phyloP scores from a whole-genome alignment of 495 filamentous ascomycete genomes.

The Glonium stellatum region DNA sequence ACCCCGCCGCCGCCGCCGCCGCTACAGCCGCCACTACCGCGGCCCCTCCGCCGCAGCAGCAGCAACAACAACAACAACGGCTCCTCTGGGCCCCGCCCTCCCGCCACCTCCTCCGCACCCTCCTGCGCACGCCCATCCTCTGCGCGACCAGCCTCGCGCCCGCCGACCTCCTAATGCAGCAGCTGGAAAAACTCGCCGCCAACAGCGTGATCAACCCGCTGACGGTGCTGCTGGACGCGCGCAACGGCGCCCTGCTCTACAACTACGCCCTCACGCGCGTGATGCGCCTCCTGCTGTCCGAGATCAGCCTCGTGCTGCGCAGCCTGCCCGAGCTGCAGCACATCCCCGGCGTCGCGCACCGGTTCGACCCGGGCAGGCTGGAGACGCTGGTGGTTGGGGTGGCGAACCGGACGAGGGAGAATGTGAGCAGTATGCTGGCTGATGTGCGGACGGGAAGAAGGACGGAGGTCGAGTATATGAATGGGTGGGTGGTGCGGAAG shows the following conservation, averaged over 20 bases:
- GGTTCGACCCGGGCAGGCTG: conserved; percentile 51
- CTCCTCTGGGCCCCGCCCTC: conserved; percentile 23
- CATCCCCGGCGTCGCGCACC: conserved; percentile 49
- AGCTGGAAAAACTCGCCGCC: conserved; percentile 74
- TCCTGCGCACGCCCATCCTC: conserved; percentile 37
- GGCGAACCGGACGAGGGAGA: conserved; percentile 54
- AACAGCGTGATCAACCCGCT: conserved; percentile 78
- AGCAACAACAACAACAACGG: too few relatives aligned
- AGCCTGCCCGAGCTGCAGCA: conserved; percentile 60
- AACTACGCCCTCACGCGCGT: conserved; percentile 49
- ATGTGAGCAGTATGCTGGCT: conserved; percentile 75
- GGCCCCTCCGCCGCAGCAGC: background rate
- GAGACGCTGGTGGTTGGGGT: conserved; percentile 50
- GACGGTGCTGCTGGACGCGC: conserved; percentile 62
- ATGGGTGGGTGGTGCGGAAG: conserved; percentile 69
- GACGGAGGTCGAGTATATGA: conserved; percentile 79
- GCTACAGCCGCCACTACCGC: conserved; percentile 6
- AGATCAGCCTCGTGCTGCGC: conserved; percentile 57
- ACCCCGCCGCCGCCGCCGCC: conserved; percentile 6
- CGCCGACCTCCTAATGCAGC: conserved; percentile 49
- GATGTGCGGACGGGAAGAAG: conserved; percentile 55
- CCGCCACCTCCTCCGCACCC: conserved; percentile 35
- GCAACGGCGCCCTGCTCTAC: conserved; percentile 66
- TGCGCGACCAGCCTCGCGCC: conserved; percentile 40
- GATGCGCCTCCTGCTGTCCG: conserved; percentile 57